These are phyloP conservation scores for Pezicula neosporulosa DNA, from an alignment of 2,329 filamentous ascomycete genomes.

Conservation along the genomic window DNA sequence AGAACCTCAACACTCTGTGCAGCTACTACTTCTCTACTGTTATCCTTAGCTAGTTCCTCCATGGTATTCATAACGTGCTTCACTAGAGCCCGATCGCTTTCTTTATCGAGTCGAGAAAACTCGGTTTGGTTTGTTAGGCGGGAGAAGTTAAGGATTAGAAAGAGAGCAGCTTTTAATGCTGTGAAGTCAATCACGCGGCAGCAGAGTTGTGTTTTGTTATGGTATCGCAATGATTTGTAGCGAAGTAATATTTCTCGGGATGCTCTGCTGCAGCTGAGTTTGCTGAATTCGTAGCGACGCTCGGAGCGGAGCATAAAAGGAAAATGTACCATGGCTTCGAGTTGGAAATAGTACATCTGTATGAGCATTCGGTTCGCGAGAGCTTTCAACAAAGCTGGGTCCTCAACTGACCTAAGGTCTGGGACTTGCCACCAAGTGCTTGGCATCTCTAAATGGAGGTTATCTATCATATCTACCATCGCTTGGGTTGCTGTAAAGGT, in stretches of 20 bases:
- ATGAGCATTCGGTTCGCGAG: constrained; percentile 21
- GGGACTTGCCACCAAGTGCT: not conserved
- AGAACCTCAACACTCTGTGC: constrained; percentile 25
- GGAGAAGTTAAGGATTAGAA: constrained; percentile 20
- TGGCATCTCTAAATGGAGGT: not conserved
- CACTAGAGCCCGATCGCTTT: constrained; percentile 17
- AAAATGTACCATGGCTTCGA: constrained; percentile 23
- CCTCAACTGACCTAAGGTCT: not conserved
- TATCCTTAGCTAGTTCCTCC: constrained; percentile 12
- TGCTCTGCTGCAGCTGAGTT: constrained; percentile 25
- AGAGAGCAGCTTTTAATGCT: constrained; percentile 24
- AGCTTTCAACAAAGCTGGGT: not conserved
- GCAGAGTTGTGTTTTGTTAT: constrained; percentile 16
- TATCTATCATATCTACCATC: not conserved
- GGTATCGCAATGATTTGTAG: constrained; percentile 18
- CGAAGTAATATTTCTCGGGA: constrained; percentile 23
- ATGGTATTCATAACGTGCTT: constrained; percentile 18
- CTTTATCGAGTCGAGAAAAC: constrained; percentile 11
- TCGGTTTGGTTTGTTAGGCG: constrained; percentile 8
- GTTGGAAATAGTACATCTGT: constrained; percentile 27
- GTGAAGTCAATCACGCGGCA: constrained; percentile 27
- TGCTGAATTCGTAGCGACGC: constrained; percentile 27
- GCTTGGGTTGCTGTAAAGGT: not conserved
- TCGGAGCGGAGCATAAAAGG: constrained; percentile 30
- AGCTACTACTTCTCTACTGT: constrained; percentile 17